These are phyloP conservation scores for Fusarium sp. DNA, from an alignment of 2,329 filamentous ascomycete genomes.

Conservation along the genomic window DNA sequence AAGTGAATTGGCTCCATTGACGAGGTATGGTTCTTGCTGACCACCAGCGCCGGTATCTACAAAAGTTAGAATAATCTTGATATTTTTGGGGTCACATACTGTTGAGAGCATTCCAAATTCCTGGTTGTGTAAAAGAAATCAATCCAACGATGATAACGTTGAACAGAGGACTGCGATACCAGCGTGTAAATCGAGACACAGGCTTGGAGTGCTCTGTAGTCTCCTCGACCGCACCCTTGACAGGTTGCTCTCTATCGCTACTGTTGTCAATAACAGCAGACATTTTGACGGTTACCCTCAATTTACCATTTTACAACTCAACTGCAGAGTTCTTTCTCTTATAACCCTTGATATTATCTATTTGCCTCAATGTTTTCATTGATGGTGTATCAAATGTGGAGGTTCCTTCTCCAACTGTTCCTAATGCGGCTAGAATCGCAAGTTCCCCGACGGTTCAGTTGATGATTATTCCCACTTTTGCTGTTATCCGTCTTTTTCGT, in stretches of 20 bases:
- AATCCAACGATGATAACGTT: conserved; percentile 64
- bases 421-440: conserved; percentile 33
- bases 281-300: conserved; percentile 20
- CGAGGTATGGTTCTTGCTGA: conserved; percentile 61
- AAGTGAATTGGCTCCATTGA: conserved; percentile 44
- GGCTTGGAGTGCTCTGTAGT: conserved; percentile 30
- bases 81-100: conserved; percentile 10
- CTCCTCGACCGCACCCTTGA: conserved; percentile 27
- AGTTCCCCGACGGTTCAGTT: conserved; percentile 20
- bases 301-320: rapidly evolving
- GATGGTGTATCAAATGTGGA: conserved; percentile 24
- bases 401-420: conserved; percentile 4
- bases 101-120: conserved; percentile 67
- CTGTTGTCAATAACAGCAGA: conserved; percentile 18
- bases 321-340: neutral
- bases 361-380: conserved; percentile 1
- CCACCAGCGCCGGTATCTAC: conserved; percentile 63
- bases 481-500: conserved; percentile 23
- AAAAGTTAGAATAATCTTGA: neutral
- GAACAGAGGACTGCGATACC: conserved; percentile 53
- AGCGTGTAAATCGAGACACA: conserved; percentile 38
- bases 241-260: conserved; percentile 29
- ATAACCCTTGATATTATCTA: conserved; percentile 3
- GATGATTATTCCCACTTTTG: conserved; percentile 24
- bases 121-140: conserved; percentile 63